A percentile compares a stretch with the other conserved stretches of the same genome.
These are phyloP conservation scores for Hermanozyma aechmeae DNA, from an alignment of 805 yeast species.

Conservation along the genomic window DNA sequence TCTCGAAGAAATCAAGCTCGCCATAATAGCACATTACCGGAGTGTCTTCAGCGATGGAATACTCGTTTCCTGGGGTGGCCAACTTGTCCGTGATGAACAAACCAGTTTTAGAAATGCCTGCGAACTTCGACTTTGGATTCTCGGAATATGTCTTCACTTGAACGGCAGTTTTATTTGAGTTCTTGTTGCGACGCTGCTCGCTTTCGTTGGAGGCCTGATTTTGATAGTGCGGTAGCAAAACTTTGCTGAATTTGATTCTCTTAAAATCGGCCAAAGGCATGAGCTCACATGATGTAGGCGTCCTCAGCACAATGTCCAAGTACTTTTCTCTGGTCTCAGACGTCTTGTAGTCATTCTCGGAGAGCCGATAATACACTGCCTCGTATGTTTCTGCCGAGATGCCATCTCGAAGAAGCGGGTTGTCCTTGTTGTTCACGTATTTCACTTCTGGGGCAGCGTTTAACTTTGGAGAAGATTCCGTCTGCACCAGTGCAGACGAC, in stretches of 20 bases:
- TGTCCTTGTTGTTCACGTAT: slow-evolving; percentile 27
- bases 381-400: slow-evolving; percentile 40
- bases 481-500: slow-evolving; percentile 1
- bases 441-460: slow-evolving; percentile 1
- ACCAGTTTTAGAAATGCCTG: slow-evolving; percentile 65
- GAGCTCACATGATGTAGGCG: too few relatives aligned
- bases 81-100: slow-evolving; percentile 31
- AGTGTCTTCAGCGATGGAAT: slow-evolving; percentile 34
- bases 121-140: slow-evolving; percentile 45
- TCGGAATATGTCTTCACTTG: slow-evolving; percentile 54
- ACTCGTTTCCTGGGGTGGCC: slow-evolving; percentile 4
- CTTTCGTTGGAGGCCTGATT: too few relatives aligned
- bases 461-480: slow-evolving; percentile 3
- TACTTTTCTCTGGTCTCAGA: slow-evolving; percentile 18
- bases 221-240: slow-evolving; percentile 24
- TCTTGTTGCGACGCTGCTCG: slow-evolving; percentile 16
- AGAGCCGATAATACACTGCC: slow-evolving; percentile 40
- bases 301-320: too few relatives aligned
- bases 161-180: slow-evolving; percentile 19
- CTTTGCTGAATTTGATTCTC: slow-evolving; percentile 18
- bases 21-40: slow-evolving; percentile 61
- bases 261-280: slow-evolving; percentile 19
- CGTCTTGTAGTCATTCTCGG: slow-evolving; percentile 36
- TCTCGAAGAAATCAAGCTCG: slow-evolving; percentile 55
- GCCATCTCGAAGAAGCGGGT: slow-evolving; percentile 32